Evolutionary conservation across 371 early-diverging fungal species (phyloP).

Genomic region (Actinomortierella wolfii): DNA sequence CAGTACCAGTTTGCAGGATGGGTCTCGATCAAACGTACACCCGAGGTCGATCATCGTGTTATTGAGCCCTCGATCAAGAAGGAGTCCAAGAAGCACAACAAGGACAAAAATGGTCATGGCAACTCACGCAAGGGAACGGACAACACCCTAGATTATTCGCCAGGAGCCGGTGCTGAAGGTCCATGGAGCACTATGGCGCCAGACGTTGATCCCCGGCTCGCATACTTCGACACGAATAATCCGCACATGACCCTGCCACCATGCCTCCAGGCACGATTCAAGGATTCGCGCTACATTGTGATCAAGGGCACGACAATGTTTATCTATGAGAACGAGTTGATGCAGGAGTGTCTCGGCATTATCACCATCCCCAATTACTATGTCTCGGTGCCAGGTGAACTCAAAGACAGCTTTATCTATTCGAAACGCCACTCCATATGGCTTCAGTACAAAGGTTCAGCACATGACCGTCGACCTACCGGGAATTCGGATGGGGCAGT

Average conservation of each 20-base stretch:
- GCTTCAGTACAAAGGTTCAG: constrained; percentile 37
- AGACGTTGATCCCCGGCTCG: constrained; percentile 29
- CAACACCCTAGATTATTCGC: constrained; percentile 1
- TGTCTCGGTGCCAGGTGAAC: constrained; percentile 65
- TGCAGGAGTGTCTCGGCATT: constrained; percentile 80
- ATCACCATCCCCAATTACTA: constrained; percentile 69
- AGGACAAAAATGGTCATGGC: constrained; percentile 10
- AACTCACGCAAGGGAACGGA: constrained; percentile 3
- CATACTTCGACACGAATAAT: constrained; percentile 35
- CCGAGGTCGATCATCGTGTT: constrained; percentile 42
- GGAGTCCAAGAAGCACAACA: constrained; percentile 16
- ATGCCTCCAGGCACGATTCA: constrained; percentile 38
- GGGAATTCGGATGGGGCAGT: constrained; percentile 13
- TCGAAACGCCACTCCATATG: constrained; percentile 57
- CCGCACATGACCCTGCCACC: constrained; percentile 36
- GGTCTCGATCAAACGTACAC: constrained; percentile 40
- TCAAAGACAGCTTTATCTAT: constrained; percentile 63
- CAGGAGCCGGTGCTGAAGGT: constrained; percentile 14
- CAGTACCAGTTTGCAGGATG: constrained; percentile 44
- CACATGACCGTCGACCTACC: constrained; percentile 27
- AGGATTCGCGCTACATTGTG: constrained; percentile 74
- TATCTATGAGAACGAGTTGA: constrained; percentile 81
- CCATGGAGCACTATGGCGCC: constrained; percentile 14
- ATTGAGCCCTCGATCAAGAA: constrained; percentile 40
- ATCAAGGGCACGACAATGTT: constrained; percentile 80